phyloP scores from a whole-genome alignment of 2,329 filamentous ascomycete species.

The Alternaria sp. region DNA sequence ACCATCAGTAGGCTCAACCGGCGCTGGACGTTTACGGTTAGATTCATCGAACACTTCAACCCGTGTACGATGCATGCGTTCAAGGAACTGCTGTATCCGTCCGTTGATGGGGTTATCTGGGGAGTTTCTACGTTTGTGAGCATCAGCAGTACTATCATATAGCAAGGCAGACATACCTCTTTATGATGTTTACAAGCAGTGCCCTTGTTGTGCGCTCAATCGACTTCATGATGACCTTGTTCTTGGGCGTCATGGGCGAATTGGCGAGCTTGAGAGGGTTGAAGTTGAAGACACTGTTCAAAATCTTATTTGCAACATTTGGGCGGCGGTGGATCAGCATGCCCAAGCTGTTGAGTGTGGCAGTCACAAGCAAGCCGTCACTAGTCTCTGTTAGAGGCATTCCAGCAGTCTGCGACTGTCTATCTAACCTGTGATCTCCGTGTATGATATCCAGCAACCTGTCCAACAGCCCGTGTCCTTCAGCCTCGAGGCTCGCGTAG shows the following conservation, averaged over 20 bases:
- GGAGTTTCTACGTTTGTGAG: constrained; percentile 66
- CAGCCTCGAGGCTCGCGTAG: constrained; percentile 83
- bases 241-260: constrained; percentile 76
- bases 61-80: constrained; percentile 79
- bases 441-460: constrained; percentile 84
- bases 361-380: constrained; percentile 86
- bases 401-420: constrained; percentile 10
- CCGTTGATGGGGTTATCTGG: constrained; percentile 71
- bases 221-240: constrained; percentile 83
- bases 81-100: constrained; percentile 86
- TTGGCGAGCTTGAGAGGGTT: constrained; percentile 85
- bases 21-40: constrained; percentile 76
- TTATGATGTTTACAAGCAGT: constrained; percentile 81
- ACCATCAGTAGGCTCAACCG: constrained; percentile 72
- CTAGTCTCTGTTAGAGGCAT: constrained; percentile 55
- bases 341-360: constrained; percentile 87
- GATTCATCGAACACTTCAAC: constrained; percentile 80
- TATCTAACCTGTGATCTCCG: constrained; percentile 78
- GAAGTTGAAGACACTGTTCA: constrained; percentile 86
- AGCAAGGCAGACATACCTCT: constrained; percentile 63
- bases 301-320: constrained; percentile 80
- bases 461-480: constrained; percentile 89
- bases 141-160: neutral
- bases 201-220: constrained; percentile 93
- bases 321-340: constrained; percentile 83